Percentiles rank a stretch among this genome's conserved stretches.
phyloP scores from a whole-genome alignment of 805 yeast species.

The Candida boidinii region DNA sequence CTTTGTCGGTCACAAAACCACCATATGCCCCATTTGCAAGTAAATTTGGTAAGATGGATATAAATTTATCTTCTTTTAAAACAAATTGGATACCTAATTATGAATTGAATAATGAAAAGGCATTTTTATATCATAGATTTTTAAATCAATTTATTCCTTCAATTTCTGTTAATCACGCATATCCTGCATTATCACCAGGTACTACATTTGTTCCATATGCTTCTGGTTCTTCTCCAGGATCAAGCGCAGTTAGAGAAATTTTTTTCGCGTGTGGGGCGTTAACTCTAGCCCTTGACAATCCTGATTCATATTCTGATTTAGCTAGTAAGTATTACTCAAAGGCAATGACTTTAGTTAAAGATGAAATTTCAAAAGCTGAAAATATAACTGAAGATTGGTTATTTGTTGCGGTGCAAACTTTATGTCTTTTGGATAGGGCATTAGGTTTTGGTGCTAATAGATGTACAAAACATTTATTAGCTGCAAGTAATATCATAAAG shows the following conservation, averaged over 20 bases:
- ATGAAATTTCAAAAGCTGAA: slow-evolving; percentile 6
- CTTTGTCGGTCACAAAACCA: too few species aligned
- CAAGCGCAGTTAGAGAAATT: slow-evolving; percentile 23
- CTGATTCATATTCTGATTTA: slow-evolving; percentile 11
- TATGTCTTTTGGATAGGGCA: slow-evolving; percentile 29
- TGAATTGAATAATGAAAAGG: slow-evolving; percentile 6
- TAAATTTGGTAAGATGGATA: too few species aligned
- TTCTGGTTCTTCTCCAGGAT: slow-evolving; percentile 14
- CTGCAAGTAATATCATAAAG: slow-evolving; percentile 26
- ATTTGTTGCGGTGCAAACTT: slow-evolving; percentile 29
- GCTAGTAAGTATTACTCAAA: slow-evolving; percentile 17
- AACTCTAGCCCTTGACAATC: slow-evolving; percentile 23
- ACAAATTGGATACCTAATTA: slow-evolving; percentile 10
- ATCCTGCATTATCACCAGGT: slow-evolving; percentile 25
- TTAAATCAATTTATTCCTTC: slow-evolving; percentile 25
- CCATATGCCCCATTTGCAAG: too few species aligned
- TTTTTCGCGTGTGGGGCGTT: slow-evolving; percentile 33
- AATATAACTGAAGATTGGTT: slow-evolving; percentile 29
- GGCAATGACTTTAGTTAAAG: slow-evolving; percentile 15
- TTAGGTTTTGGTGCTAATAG: slow-evolving; percentile 18
- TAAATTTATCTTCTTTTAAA: background rate
- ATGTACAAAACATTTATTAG: slow-evolving; percentile 24
- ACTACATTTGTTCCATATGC: slow-evolving; percentile 25
- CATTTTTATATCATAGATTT: slow-evolving; percentile 17
- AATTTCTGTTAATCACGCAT: slow-evolving; percentile 25